phyloP scores from a whole-genome alignment of 2,329 filamentous ascomycete genomes.

The Phyllosticta capitalensis region DNA sequence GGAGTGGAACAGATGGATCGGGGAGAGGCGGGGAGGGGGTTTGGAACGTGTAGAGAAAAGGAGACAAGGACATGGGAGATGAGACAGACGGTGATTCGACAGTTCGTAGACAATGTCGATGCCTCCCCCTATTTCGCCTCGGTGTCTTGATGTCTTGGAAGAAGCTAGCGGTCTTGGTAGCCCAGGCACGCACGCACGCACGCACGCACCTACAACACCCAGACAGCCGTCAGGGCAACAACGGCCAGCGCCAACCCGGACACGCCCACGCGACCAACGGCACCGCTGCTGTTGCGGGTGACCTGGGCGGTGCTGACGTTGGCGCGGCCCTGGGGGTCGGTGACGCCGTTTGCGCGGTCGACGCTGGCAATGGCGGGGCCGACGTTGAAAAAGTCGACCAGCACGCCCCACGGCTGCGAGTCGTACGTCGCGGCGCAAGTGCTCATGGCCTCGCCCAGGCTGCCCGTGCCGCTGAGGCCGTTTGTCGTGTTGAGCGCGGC shows the following conservation, averaged over 20 bases:
- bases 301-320: constrained; percentile 14
- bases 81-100: no score
- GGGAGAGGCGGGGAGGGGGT: no score
- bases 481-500: constrained; percentile 52
- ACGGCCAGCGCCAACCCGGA: background rate
- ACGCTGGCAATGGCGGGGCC: constrained; percentile 56
- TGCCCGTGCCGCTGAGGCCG: constrained; percentile 46
- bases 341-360: constrained; percentile 55
- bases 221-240: background rate
- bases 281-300: background rate
- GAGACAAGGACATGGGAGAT: no score
- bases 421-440: constrained; percentile 50
- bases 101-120: no score
- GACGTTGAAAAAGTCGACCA: constrained; percentile 70
- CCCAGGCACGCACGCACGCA: no score
- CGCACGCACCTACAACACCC: background rate
- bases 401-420: constrained; percentile 53
- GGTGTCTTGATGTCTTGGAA: no score
- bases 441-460: constrained; percentile 28
- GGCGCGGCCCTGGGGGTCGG: constrained; percentile 32
- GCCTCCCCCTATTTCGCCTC: no score
- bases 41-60: no score
- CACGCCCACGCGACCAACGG: background rate
- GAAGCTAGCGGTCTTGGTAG: no score
- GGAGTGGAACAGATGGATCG: background rate